These are phyloP conservation scores for Clathrus columnatus DNA, from an alignment of 768 basidiomycete species.

Conservation along the genomic window DNA sequence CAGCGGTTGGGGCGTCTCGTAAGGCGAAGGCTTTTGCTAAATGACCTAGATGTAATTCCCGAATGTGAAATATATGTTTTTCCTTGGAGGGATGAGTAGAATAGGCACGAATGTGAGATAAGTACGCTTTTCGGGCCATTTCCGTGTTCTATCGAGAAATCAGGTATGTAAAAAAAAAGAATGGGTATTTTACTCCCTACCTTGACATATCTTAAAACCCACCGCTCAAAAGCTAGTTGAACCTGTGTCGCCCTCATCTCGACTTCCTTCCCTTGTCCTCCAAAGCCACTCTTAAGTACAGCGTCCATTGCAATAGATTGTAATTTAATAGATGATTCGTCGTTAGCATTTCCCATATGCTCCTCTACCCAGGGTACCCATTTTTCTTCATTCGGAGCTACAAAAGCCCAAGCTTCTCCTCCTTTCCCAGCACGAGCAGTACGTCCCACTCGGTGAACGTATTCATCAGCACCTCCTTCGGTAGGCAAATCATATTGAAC, in stretches of 20 bases:
- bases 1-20: constrained; percentile 64
- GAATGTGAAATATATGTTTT: constrained; percentile 95
- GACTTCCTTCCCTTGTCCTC: constrained; percentile 70
- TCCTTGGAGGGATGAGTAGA: constrained; percentile 93
- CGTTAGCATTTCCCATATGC: constrained; percentile 55
- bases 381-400: constrained; percentile 74
- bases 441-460: constrained; percentile 93
- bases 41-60: constrained; percentile 90
- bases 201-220: constrained; percentile 69
- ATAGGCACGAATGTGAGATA: constrained; percentile 92
- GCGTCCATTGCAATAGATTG: constrained; percentile 56
- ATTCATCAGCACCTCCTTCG: constrained; percentile 92
- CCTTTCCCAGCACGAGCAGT: constrained; percentile 94
- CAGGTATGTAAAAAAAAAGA: background rate
- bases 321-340: constrained; percentile 38
- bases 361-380: constrained; percentile 90
- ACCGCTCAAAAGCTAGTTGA: constrained; percentile 89
- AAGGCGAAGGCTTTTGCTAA: constrained; percentile 86
- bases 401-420: constrained; percentile 92
- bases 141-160: constrained; percentile 50
- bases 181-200: constrained; percentile 35
- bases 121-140: constrained; percentile 76
- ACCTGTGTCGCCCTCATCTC: constrained; percentile 92
- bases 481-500: constrained; percentile 97
- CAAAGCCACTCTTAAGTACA: constrained; percentile 74